A percentile compares a stretch with the other conserved stretches of the same genome.
These are phyloP conservation scores for Penicillium fimorum DNA, from an alignment of 495 filamentous ascomycete species.

Conservation along the genomic window DNA sequence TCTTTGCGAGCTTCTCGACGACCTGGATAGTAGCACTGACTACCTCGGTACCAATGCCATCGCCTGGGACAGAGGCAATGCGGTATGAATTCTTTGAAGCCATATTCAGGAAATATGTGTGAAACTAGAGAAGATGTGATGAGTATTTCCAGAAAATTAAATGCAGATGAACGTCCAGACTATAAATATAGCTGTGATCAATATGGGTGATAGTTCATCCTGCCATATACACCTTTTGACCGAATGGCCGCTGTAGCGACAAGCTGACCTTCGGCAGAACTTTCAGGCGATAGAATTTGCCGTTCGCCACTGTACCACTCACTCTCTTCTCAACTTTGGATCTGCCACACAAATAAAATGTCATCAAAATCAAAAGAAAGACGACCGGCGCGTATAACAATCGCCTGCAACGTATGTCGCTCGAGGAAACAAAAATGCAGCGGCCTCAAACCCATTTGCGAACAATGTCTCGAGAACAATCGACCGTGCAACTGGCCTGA, in stretches of 20 bases:
- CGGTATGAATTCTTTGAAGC: constrained; percentile 19
- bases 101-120: constrained; percentile 7
- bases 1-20: constrained; percentile 32
- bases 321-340: neutral
- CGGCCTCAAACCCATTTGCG: constrained; percentile 38
- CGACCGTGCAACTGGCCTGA: constrained; percentile 42
- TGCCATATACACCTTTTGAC: neutral
- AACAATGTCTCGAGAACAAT: constrained; percentile 37
- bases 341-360: neutral
- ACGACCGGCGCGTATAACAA: constrained; percentile 33
- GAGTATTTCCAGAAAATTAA: neutral
- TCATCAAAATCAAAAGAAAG: constrained; percentile 19
- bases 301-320: constrained; percentile 3
- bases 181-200: neutral
- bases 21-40: constrained; percentile 38
- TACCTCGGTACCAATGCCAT: constrained; percentile 46
- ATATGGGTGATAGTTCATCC: constrained; percentile 14
- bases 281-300: constrained; percentile 25
- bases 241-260: neutral
- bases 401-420: constrained; percentile 39
- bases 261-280: constrained; percentile 21
- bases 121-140: neutral
- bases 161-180: neutral
- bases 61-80: constrained; percentile 44
- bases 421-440: constrained; percentile 40